A percentile compares a stretch with the other conserved stretches of the same genome.
Conservation (phyloP, 768 basidiomycete species). For the Dioszegia aurantiaca region DNA sequence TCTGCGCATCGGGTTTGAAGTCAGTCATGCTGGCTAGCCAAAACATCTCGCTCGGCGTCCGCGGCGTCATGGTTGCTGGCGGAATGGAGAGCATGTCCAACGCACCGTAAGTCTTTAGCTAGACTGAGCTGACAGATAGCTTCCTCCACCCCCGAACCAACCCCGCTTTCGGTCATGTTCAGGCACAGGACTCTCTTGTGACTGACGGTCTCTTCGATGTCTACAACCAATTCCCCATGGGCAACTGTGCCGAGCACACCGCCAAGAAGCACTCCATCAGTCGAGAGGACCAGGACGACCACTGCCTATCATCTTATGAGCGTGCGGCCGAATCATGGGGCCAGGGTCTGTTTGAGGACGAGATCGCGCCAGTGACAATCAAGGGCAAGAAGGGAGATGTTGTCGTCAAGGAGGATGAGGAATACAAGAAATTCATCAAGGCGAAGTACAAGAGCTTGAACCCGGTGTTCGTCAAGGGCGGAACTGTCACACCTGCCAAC, state of each 20-base stretch:
- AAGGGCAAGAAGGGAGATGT: slow-evolving; percentile 72
- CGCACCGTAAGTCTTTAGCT: slow-evolving; percentile 71
- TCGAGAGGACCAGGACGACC: slow-evolving; percentile 82
- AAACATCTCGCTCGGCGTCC: slow-evolving; percentile 80
- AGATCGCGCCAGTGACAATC: slow-evolving; percentile 85
- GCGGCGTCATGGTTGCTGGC: slow-evolving; percentile 82
- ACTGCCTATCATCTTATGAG: slow-evolving; percentile 91
- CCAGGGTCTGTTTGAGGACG: slow-evolving; percentile 74
- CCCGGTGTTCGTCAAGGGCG: slow-evolving; percentile 83
- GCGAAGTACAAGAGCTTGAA: slow-evolving; percentile 86
- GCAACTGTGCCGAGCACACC: slow-evolving; percentile 86
- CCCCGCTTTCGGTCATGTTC: slow-evolving; percentile 77
- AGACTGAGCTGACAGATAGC: slow-evolving; percentile 54
- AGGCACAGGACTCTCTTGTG: slow-evolving; percentile 80
- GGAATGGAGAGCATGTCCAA: slow-evolving; percentile 99
- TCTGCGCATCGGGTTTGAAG: slow-evolving; percentile 97
- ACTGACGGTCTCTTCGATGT: slow-evolving; percentile 93
- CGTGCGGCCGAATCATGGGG: slow-evolving; percentile 89
- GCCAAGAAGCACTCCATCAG: slow-evolving; percentile 78
- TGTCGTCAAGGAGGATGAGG: slow-evolving; percentile 89
- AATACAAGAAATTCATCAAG: slow-evolving; percentile 92
- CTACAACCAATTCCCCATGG: slow-evolving; percentile 98
- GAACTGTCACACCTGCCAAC: slow-evolving; percentile 93
- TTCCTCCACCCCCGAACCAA: slow-evolving; percentile 54
- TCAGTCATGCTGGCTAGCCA: slow-evolving; percentile 91